Evolutionary conservation across 2,329 filamentous ascomycete genomes (phyloP).

Genomic region (Monosporascus sp.): DNA sequence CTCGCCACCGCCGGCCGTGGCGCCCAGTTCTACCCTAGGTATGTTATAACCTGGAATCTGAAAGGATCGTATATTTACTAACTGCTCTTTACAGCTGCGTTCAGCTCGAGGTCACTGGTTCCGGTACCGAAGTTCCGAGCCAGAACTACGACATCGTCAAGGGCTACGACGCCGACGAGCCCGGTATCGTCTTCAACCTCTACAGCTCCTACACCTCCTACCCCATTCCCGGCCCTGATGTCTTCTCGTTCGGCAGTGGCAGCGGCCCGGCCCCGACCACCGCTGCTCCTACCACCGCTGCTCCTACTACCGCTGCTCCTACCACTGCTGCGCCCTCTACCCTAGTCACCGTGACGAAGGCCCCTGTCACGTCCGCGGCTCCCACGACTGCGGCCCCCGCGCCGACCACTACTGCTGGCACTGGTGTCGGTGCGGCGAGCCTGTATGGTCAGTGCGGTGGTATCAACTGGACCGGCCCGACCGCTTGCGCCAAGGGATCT

Average conservation of each 20-base stretch:
- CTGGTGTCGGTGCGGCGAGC: background rate
- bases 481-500: constrained; percentile 27
- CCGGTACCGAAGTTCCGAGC: constrained; percentile 40
- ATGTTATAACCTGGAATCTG: no score
- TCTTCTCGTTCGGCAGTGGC: constrained; percentile 23
- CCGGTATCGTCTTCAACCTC: constrained; percentile 55
- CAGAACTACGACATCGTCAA: constrained; percentile 39
- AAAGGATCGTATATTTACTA: no score
- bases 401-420: background rate
- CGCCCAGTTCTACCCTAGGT: constrained; percentile 47
- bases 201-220: constrained; percentile 35
- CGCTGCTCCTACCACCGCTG: background rate
- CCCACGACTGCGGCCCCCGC: background rate
- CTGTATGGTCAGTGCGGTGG: constrained; percentile 37
- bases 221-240: constrained; percentile 28
- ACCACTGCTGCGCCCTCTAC: background rate
- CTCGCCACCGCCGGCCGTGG: constrained; percentile 30
- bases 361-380: background rate
- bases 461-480: constrained; percentile 30
- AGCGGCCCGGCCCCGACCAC: background rate
- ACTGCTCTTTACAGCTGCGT: constrained; percentile 34
- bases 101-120: constrained; percentile 54
- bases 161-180: constrained; percentile 52
- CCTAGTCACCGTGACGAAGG: background rate
- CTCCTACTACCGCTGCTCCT: background rate